Evolutionary conservation across 2,329 filamentous ascomycete genomes (phyloP).

Genomic region (Neofusicoccum cordaticola): DNA sequence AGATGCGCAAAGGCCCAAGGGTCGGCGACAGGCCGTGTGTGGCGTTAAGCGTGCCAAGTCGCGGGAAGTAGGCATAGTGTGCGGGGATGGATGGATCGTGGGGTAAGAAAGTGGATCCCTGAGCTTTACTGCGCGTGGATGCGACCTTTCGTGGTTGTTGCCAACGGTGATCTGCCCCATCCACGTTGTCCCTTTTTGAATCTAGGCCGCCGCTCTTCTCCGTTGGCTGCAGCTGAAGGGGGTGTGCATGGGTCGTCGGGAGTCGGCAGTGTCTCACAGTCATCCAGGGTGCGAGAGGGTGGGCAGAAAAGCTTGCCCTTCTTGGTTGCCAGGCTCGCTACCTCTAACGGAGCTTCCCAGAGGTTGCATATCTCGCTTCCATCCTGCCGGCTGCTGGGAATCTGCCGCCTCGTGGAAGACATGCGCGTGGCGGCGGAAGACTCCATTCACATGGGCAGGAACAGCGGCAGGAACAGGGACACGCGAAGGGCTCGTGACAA

Average conservation of each 20-base stretch:
- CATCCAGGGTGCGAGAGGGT: background rate
- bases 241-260: background rate
- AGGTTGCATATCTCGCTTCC: background rate
- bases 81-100: background rate
- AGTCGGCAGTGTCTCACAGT: background rate
- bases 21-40: background rate
- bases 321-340: background rate
- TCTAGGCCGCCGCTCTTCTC: background rate
- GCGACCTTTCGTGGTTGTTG: background rate
- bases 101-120: slow-evolving; percentile 1
- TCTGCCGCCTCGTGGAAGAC: background rate
- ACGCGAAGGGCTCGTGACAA: background rate
- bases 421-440: background rate
- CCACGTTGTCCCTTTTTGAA: too few species aligned
- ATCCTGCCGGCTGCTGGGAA: background rate
- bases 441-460: background rate
- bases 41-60: background rate
- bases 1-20: background rate
- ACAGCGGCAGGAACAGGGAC: too few species aligned
- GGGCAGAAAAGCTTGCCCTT: background rate
- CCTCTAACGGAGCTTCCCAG: background rate
- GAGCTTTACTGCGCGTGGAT: background rate
- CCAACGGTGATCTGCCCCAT: background rate
- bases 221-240: background rate
- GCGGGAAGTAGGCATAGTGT: background rate